Percentiles rank a stretch among this genome's conserved stretches.
phyloP scores from a whole-genome alignment of 2,329 filamentous ascomycete species.

The Colletotrichum sojae region DNA sequence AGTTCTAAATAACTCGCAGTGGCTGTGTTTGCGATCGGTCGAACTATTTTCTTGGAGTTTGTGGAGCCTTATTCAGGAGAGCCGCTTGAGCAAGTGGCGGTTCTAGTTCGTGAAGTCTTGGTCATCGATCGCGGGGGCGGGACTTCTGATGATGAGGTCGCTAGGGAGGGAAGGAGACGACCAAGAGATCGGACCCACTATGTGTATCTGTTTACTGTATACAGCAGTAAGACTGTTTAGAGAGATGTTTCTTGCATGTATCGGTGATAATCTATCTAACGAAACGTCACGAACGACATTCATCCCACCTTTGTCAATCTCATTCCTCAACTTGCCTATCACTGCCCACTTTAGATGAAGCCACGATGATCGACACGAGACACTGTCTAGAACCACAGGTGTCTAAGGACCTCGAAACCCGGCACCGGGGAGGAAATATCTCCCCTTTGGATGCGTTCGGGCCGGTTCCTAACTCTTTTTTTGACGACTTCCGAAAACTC shows the following conservation, averaged over 20 bases:
- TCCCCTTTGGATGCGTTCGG: not conserved
- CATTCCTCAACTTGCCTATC: not conserved
- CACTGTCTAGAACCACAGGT: not conserved
- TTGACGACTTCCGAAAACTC: not conserved
- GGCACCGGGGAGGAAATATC: not conserved
- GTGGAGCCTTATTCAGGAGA: slow-evolving; percentile 7
- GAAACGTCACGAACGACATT: slow-evolving; percentile 7
- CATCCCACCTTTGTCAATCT: slow-evolving; percentile 9
- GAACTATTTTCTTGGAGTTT: not conserved
- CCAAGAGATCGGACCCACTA: slow-evolving; percentile 28
- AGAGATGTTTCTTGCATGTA: not conserved
- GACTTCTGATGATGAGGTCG: slow-evolving; percentile 2
- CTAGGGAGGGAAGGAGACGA: not conserved
- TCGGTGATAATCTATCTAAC: not conserved
- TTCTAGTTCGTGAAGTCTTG: not conserved
- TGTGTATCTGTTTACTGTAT: not conserved
- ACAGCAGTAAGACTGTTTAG: not conserved
- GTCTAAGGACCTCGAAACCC: not conserved
- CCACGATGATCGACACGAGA: not conserved
- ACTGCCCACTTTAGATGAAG: not conserved
- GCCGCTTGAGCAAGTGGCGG: slow-evolving; percentile 8
- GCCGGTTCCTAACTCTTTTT: not conserved
- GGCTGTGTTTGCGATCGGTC: slow-evolving; percentile 16
- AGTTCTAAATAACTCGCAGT: slow-evolving; percentile 4
- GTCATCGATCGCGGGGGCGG: slow-evolving; percentile 8